Base-by-base conservation (phyloP, 2,329 filamentous ascomycete genomes). In the Epichloe typhina region DNA sequence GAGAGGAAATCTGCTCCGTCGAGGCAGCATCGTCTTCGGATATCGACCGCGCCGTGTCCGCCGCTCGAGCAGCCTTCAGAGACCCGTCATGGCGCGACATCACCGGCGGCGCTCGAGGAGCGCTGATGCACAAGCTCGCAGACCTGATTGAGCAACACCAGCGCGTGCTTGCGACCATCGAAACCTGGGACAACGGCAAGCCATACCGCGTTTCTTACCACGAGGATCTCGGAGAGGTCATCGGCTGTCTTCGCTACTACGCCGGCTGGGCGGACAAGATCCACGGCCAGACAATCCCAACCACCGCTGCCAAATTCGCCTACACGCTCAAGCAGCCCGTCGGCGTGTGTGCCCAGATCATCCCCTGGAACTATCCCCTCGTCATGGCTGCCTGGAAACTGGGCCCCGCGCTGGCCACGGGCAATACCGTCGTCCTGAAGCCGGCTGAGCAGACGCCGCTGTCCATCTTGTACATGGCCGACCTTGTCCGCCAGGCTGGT, bases 121-220 rank as follows among this genome's bases (percentile, higher is more conserved):
- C 74, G 36, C 65, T 91, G 49, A 76, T 93, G 72, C 75, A 74
- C 63, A 86, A 82, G 62, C 76, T 93, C 13, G 82, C 84, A 11
- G 77, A 85, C 47, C 70, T 93, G 26, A 71, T 89, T 21, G 82
- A 86, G 55, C 64, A 81, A 61, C 73, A 91, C 61, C 73, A 72
- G 31, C 69, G 72, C 38, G 50, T 59, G 0, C 61, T 75, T 4
- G 71, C 72, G 5, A 73, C 72, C 1, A 64, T 75, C 6, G 87
- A 94, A 67, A 86, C 88, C 0, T 91, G 86, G 86, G 87, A 93
- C 61, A 90, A 89, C 58, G 87, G 84, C 63, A 66, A 66, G 52
- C 82, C 84, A 1, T 88, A 85, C 64, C 65, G 67, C 2, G 80
- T 83, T 12, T 73, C 86, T 0, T 61, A 83, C n/a, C 74, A 73